Base-by-base conservation (phyloP, 2,329 filamentous ascomycete species). In the Penicillium sclerotigenum region DNA sequence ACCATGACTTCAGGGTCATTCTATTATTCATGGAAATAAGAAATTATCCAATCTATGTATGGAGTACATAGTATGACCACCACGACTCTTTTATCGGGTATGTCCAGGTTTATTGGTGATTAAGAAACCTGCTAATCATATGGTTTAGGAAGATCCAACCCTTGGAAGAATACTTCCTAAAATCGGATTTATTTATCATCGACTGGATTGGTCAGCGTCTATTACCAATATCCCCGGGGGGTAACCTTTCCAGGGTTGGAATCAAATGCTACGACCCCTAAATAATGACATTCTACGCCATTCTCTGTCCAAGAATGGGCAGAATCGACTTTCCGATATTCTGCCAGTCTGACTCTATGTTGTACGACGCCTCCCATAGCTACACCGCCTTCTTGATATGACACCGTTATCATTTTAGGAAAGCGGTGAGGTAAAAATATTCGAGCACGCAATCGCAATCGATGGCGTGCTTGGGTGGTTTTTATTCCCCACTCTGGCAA, bases 201-300 rank as follows among this genome's bases (percentile, higher is more conserved):
- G 9, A 43, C 29, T 3, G 47, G 28, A 20, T 50, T 51, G 29
- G 48, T 51, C 37, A 51, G 11, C 48, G 8, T 10, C 48, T n/a
- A 51, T 52, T 46, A 52, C 31, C 40, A 52, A 52, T 22, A 22
- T 28, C 49, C 49, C 2, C 29, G 40, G 47, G 24, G 5, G 14
- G 9, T 33, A 22, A 46, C 14, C 29, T 22, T 33, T 22, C 28
- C 29, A 22, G 16, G 8, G n/a, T 33, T 31, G 28, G 22, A 16
- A 33, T 31, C 28, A 13, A 31, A 14, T 26, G 28, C 28, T 34
- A 26, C 7, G 34, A 26, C 5, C 48, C 48, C 47, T n/a, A 62
- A 22, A 68, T 70, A 16, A 68, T 70, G 59, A 59, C 57, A 31
- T 45, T 46, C 43, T 34, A 34, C 20, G 43, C 43, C 29, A 33